phyloP scores from a whole-genome alignment of 768 basidiomycete species.

The Clitopilus passeckerianus region DNA sequence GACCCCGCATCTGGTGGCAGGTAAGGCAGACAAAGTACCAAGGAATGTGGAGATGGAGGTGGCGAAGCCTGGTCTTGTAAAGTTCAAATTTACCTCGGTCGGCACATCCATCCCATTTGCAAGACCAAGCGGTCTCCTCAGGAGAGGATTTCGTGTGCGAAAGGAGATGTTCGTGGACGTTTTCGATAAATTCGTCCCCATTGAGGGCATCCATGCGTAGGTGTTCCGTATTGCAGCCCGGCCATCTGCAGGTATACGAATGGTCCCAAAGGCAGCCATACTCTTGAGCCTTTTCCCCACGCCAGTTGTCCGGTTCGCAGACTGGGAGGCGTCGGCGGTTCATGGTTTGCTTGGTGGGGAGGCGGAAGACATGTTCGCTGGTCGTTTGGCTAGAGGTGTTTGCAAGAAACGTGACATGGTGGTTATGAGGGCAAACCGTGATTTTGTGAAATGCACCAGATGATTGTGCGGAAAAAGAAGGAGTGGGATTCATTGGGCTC shows the following conservation, averaged over 20 bases:
- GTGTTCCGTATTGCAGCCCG: background rate
- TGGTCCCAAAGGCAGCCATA: background rate
- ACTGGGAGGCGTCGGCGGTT: background rate
- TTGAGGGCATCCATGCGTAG: background rate
- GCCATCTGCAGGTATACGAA: background rate
- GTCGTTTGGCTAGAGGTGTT: too few species aligned
- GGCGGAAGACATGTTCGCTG: too few species aligned
- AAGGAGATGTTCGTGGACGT: background rate
- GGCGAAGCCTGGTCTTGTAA: background rate
- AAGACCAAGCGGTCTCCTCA: background rate
- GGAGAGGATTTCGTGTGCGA: background rate
- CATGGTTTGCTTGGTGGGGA: too few species aligned
- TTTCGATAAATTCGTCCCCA: background rate
- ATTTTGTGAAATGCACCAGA: too few species aligned
- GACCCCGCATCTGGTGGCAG: background rate
- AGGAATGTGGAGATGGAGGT: constrained; percentile 12
- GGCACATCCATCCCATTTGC: background rate
- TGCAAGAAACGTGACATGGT: too few species aligned
- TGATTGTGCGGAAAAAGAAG: too few species aligned
- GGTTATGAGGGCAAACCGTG: too few species aligned
- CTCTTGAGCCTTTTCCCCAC: background rate
- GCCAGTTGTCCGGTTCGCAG: background rate
- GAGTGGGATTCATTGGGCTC: too few species aligned
- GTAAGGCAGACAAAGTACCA: constrained; percentile 10
- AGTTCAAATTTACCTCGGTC: background rate